Evolutionary conservation across 768 basidiomycete species (phyloP).

Genomic region (Pleurotus cornucopiae): DNA sequence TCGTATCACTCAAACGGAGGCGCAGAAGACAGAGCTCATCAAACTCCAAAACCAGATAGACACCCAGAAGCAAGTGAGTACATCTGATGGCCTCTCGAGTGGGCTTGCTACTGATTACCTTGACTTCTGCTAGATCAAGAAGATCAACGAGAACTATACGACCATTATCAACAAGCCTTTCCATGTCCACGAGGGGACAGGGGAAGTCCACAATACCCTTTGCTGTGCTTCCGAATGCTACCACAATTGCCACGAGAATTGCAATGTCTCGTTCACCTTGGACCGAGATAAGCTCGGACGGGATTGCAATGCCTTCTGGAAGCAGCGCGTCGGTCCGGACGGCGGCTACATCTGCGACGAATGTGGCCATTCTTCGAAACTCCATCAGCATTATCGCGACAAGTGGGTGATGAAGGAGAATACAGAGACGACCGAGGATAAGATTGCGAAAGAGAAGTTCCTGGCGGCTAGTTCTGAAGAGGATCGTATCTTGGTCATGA

Average conservation of each 20-base stretch:
- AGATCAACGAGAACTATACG: constrained; percentile 7
- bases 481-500: constrained; percentile 3
- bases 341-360: constrained; percentile 3
- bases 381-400: constrained; percentile 13
- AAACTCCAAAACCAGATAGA: constrained; percentile 2
- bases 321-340: background rate
- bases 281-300: constrained; percentile 8
- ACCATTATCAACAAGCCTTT: constrained; percentile 8
- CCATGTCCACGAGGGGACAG: constrained; percentile 5
- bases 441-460: constrained; percentile 13
- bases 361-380: constrained; percentile 11
- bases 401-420: constrained; percentile 12
- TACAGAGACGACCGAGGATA: constrained; percentile 10
- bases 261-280: constrained; percentile 9
- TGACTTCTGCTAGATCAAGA: background rate
- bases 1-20: constrained; percentile 10
- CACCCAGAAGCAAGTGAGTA: constrained; percentile 4
- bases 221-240: constrained; percentile 11
- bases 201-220: constrained; percentile 10
- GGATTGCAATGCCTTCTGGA: constrained; percentile 6
- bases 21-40: constrained; percentile 10
- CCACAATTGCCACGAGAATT: constrained; percentile 11
- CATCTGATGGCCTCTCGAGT: background rate
- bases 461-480: constrained; percentile 10
- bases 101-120: background rate